phyloP scores from a whole-genome alignment of 441 rosid genomes.

The Aquilaria agallochum region DNA sequence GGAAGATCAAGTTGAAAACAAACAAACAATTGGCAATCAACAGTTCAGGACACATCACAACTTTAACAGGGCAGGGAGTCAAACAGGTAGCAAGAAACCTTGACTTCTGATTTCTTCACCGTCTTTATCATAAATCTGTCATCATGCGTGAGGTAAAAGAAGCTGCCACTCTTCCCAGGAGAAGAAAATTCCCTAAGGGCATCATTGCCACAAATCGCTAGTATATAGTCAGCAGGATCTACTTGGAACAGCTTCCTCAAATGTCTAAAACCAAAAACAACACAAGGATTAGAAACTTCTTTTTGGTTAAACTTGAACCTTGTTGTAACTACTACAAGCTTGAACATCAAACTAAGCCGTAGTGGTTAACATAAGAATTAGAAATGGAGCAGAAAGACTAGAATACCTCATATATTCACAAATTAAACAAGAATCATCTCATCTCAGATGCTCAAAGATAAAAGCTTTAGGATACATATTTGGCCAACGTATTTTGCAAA shows the following conservation, averaged over 20 bases:
- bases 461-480: too few species aligned
- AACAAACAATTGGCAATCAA: neutral
- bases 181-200: constrained; percentile 54
- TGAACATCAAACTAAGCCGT: constrained; percentile 16
- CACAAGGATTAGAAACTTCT: too few species aligned
- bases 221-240: constrained; percentile 42
- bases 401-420: too few species aligned
- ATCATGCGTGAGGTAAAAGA: constrained; percentile 44
- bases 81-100: constrained; percentile 12
- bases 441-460: too few species aligned
- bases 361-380: neutral
- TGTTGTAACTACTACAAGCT: neutral
- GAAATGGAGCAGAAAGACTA: neutral
- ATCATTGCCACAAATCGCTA: constrained; percentile 52
- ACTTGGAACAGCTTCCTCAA: constrained; percentile 36
- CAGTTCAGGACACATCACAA: neutral
- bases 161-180: constrained; percentile 47
- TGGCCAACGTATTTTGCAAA: constrained; percentile 2
- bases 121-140: constrained; percentile 41
- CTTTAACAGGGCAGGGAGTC: neutral
- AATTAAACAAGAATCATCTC: too few species aligned
- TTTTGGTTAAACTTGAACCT: too few species aligned
- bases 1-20: neutral
- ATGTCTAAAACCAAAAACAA: constrained; percentile 34
- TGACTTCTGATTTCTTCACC: constrained; percentile 55